Conservation (phyloP, 345 rosid genomes). For the Lepidium aucheri region DNA sequence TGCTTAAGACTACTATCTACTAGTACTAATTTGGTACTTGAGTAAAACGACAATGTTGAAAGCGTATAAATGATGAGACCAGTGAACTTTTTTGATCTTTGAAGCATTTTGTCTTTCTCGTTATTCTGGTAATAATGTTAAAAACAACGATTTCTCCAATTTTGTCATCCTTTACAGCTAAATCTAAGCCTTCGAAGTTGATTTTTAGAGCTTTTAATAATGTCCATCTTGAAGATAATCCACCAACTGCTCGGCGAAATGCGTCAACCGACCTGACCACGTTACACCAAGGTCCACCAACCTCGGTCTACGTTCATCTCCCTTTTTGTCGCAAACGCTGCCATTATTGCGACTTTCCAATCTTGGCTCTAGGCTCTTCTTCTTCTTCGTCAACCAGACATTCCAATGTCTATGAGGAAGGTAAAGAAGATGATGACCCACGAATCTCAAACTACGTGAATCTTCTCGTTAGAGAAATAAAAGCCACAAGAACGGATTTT, state of each 20-base stretch:
- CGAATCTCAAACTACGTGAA: constrained; percentile 50
- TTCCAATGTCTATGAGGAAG: constrained; percentile 12
- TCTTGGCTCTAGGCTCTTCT: constrained; percentile 72
- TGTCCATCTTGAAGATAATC: constrained; percentile 2
- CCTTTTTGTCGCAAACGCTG: constrained; percentile 97
- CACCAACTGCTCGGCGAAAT: constrained; percentile 67
- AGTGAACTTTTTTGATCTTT: constrained; percentile 4
- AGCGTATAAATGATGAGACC: not conserved
- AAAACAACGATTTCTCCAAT: constrained; percentile 50
- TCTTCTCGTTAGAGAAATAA: constrained; percentile 49
- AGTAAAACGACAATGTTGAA: constrained; percentile 3
- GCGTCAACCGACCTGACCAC: constrained; percentile 41
- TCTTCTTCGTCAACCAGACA: constrained; percentile 22
- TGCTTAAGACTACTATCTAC: not conserved
- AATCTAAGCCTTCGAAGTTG: constrained; percentile 25
- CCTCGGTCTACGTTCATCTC: constrained; percentile 80
- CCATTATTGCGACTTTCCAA: constrained; percentile 83
- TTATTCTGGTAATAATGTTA: constrained; percentile 31
- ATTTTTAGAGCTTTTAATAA: not conserved
- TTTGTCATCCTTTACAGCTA: constrained; percentile 39
- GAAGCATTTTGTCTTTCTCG: not conserved
- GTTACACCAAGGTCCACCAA: constrained; percentile 41
- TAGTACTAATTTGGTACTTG: not conserved
- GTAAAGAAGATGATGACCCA: constrained; percentile 47
- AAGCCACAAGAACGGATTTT: constrained; percentile 35